phyloP scores from a whole-genome alignment of 805 yeast species.

The Gaillardinia entomophila region DNA sequence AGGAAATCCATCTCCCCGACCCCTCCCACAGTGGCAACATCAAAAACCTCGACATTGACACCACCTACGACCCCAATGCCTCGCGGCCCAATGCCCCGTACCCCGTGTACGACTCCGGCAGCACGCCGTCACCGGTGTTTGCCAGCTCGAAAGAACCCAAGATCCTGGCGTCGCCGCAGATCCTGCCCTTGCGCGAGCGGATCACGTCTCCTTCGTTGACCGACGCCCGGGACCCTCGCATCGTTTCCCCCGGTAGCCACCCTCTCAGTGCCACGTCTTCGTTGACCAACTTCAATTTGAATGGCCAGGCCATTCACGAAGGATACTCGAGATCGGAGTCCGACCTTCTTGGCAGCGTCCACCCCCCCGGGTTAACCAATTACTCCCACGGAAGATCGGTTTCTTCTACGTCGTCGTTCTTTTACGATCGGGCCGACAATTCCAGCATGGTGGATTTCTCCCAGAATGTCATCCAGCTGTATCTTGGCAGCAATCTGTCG shows the following conservation, averaged over 20 bases:
- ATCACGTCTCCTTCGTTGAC: constrained; percentile 4
- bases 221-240: constrained; percentile 1
- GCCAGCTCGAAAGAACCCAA: neutral
- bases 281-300: constrained; percentile 27
- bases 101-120: constrained; percentile 12
- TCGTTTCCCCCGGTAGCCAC: constrained; percentile 21
- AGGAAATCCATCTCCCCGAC: constrained; percentile 1
- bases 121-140: neutral
- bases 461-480: constrained; percentile 47
- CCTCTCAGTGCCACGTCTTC: constrained; percentile 30
- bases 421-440: constrained; percentile 27
- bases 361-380: no score
- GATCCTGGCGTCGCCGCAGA: neutral
- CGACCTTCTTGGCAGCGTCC: neutral
- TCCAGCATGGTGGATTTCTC: constrained; percentile 42
- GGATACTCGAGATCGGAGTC: neutral
- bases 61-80: neutral
- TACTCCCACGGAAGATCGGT: constrained; percentile 28
- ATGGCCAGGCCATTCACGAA: neutral
- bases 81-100: constrained; percentile 5
- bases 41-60: constrained; percentile 1
- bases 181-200: constrained; percentile 1
- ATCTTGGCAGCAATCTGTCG: constrained; percentile 44
- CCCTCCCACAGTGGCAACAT: constrained; percentile 1
- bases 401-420: constrained; percentile 33